Evolutionary conservation across 2,329 filamentous ascomycete genomes (phyloP).

Genomic region (Neocatenulostroma microsporum): DNA sequence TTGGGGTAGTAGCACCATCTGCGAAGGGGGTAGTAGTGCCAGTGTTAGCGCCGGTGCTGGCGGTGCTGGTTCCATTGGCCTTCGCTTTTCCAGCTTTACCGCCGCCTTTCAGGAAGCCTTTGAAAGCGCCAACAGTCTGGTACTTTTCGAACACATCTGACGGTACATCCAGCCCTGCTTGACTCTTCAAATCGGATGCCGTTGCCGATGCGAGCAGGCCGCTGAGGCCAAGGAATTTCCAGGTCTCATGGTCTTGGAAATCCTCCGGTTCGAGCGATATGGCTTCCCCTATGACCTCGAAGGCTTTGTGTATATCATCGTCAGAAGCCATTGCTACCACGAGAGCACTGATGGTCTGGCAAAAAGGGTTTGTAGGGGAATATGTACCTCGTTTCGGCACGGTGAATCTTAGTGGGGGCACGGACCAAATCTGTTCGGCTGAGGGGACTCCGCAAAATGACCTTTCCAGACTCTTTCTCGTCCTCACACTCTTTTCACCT

Average conservation of each 20-base stretch:
- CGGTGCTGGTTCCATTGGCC: neutral
- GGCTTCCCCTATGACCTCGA: slow-evolving; percentile 25
- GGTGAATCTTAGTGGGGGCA: no score
- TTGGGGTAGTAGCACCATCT: neutral
- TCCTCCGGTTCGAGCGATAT: slow-evolving; percentile 22
- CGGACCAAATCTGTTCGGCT: no score
- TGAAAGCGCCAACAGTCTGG: slow-evolving; percentile 21
- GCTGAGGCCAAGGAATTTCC: slow-evolving; percentile 25
- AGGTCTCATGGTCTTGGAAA: slow-evolving; percentile 25
- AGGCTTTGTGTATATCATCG: slow-evolving; percentile 6
- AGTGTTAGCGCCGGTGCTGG: neutral
- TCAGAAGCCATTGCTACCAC: slow-evolving; percentile 8
- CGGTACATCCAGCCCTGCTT: slow-evolving; percentile 16
- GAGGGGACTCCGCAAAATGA: no score
- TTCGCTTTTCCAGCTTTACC: neutral
- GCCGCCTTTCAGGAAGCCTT: slow-evolving; percentile 12
- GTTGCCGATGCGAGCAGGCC: slow-evolving; percentile 23
- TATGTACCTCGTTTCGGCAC: no score
- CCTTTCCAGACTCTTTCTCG: no score
- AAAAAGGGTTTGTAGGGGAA: no score
- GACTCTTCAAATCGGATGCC: slow-evolving; percentile 20
- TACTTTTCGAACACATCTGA: slow-evolving; percentile 19
- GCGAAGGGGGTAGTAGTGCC: slow-evolving; percentile 1
- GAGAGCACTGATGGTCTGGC: no score
- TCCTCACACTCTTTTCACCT: no score